phyloP scores from a whole-genome alignment of 75 land plant species.

The Cunninghamia lanceolata region DNA sequence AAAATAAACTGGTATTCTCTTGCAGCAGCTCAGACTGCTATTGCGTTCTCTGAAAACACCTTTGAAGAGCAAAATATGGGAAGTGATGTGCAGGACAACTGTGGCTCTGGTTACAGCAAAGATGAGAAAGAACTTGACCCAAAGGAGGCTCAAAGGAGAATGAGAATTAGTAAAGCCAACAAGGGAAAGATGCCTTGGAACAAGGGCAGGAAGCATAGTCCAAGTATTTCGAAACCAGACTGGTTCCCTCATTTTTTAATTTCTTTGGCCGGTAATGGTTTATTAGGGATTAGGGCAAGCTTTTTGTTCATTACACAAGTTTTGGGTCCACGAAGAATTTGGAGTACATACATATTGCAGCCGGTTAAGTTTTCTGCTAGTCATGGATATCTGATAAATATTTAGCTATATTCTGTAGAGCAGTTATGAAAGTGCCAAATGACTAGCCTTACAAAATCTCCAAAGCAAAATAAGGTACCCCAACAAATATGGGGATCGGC shows the following conservation, averaged over 20 bases:
- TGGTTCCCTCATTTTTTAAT: not conserved
- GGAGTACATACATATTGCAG: not conserved
- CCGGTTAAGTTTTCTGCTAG: not conserved
- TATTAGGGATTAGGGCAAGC: not conserved
- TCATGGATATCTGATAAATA: not conserved
- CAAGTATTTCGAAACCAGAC: conserved; percentile 28
- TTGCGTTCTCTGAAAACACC: not conserved
- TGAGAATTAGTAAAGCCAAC: conserved; percentile 75
- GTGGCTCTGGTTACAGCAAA: conserved; percentile 11
- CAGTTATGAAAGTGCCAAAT: not conserved
- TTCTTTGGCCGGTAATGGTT: not conserved
- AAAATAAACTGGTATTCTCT: not conserved
- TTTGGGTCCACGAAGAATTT: not conserved
- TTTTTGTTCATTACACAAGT: not conserved
- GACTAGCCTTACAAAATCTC: not conserved
- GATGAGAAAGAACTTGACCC: conserved; percentile 33
- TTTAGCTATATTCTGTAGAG: not conserved
- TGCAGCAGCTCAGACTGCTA: not conserved
- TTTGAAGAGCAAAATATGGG: not conserved
- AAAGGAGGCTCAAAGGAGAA: conserved; percentile 58
- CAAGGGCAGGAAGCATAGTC: conserved; percentile 86
- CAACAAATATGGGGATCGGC: not conserved
- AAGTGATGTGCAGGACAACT: not conserved
- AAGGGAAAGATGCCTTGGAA: conserved; percentile 95
- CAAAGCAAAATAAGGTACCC: not conserved